Evolutionary conservation across 441 rosid genomes (phyloP).

Genomic region (Erodium trifolium): DNA sequence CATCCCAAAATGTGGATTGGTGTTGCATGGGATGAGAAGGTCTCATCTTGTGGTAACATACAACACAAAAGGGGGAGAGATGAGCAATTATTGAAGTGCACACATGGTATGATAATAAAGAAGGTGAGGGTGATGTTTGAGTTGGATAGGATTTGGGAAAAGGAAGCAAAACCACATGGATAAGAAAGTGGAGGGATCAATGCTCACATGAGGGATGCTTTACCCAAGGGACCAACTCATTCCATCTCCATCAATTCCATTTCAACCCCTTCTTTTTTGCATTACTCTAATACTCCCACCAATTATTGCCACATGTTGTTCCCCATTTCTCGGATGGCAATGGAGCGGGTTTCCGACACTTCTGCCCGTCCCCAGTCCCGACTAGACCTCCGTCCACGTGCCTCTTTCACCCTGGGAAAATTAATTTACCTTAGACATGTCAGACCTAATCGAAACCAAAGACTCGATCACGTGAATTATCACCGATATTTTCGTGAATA

Average conservation of each 20-base stretch:
- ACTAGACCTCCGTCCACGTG: too few relatives aligned
- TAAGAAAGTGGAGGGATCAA: neutral
- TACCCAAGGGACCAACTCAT: too few relatives aligned
- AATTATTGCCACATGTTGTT: neutral
- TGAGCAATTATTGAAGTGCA: neutral
- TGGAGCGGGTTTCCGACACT: too few relatives aligned
- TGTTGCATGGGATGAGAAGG: neutral
- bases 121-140: neutral
- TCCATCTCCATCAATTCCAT: neutral
- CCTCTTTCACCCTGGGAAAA: too few relatives aligned
- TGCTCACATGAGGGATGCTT: neutral
- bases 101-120: neutral
- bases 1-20: neutral
- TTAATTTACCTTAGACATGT: too few relatives aligned
- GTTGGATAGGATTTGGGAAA: neutral
- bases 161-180: constrained; percentile 2
- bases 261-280: neutral
- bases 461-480: too few relatives aligned
- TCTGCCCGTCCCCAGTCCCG: too few relatives aligned
- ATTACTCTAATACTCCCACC: neutral
- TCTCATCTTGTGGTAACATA: neutral
- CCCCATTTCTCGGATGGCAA: neutral
- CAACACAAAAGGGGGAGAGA: neutral
- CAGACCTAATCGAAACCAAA: too few relatives aligned
- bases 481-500: too few relatives aligned